phyloP scores from a whole-genome alignment of 208 protist genomes.

The Leishmania turanica region DNA sequence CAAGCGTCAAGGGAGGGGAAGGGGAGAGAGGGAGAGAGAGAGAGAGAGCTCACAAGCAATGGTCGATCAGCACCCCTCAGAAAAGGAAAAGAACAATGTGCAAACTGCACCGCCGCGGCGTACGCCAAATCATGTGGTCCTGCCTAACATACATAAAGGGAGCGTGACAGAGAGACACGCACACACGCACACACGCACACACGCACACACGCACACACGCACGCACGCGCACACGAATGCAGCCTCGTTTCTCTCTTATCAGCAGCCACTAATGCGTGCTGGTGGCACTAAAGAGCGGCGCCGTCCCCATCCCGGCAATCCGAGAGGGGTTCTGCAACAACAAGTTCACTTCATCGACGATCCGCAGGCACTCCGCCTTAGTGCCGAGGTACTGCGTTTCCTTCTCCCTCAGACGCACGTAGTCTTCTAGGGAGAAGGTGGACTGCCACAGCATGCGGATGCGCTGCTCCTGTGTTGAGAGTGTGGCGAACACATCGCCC shows the following conservation, averaged over 20 bases:
- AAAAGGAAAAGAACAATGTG: not conserved
- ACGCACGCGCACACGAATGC: not conserved
- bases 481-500: constrained; percentile 54
- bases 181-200: not conserved
- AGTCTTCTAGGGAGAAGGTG: constrained; percentile 86
- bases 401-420: constrained; percentile 87
- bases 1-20: not conserved
- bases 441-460: constrained; percentile 89
- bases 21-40: not conserved
- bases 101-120: not conserved
- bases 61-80: not conserved
- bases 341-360: constrained; percentile 87
- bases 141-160: not conserved
- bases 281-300: constrained; percentile 19
- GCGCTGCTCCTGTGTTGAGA: constrained; percentile 84
- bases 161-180: not conserved
- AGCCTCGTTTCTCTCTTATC: not conserved
- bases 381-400: constrained; percentile 83
- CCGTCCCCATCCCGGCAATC: constrained; percentile 19
- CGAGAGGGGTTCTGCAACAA: constrained; percentile 69
- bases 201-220: not conserved
- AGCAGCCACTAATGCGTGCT: not conserved
- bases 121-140: not conserved
- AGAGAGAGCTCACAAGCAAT: not conserved
- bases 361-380: constrained; percentile 85